Percentiles rank a stretch among this genome's conserved stretches.
Conservation (phyloP, 2,329 filamentous ascomycete genomes). For the Colletotrichum sp. region DNA sequence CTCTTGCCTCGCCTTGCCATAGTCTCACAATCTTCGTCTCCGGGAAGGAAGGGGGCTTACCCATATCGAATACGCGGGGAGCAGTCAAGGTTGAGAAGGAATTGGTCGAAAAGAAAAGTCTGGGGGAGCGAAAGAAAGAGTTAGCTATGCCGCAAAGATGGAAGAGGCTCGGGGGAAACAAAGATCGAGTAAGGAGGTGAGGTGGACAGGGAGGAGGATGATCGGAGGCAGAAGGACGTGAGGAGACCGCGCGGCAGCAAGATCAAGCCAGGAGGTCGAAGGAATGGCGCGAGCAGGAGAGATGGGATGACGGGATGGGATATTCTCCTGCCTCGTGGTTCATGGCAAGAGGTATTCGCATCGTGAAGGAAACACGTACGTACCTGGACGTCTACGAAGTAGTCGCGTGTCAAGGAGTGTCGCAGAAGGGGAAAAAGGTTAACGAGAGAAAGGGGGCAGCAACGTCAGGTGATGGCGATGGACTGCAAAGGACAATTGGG, state of each 20-base stretch:
- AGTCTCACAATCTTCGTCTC: slow-evolving; percentile 9
- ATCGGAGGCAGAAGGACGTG: slow-evolving; percentile 1
- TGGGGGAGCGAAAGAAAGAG: slow-evolving; percentile 22
- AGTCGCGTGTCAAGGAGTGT: slow-evolving; percentile 42
- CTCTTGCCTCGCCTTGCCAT: slow-evolving; percentile 23
- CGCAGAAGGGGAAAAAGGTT: slow-evolving; percentile 26
- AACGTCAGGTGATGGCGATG: not conserved
- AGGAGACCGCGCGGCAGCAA: not conserved
- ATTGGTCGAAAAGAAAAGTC: slow-evolving; percentile 27
- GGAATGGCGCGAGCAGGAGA: not conserved
- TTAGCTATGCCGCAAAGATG: slow-evolving; percentile 26
- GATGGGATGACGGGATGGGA: not conserved
- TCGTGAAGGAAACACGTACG: slow-evolving; percentile 17
- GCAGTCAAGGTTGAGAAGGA: slow-evolving; percentile 28
- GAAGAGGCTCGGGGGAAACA: not conserved
- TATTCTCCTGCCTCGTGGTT: not conserved
- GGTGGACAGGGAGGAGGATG: slow-evolving; percentile 1
- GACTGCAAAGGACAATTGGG: slow-evolving; percentile 7
- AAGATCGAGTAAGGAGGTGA: not conserved
- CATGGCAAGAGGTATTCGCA: not conserved
- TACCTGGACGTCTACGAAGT: slow-evolving; percentile 26
- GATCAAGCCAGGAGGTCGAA: not conserved
- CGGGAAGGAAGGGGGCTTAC: slow-evolving; percentile 45
- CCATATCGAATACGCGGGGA: slow-evolving; percentile 45
- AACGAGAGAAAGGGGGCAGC: slow-evolving; percentile 27